These are phyloP conservation scores for Fusarium sp. DNA, from an alignment of 2,329 filamentous ascomycete species.

Conservation along the genomic window DNA sequence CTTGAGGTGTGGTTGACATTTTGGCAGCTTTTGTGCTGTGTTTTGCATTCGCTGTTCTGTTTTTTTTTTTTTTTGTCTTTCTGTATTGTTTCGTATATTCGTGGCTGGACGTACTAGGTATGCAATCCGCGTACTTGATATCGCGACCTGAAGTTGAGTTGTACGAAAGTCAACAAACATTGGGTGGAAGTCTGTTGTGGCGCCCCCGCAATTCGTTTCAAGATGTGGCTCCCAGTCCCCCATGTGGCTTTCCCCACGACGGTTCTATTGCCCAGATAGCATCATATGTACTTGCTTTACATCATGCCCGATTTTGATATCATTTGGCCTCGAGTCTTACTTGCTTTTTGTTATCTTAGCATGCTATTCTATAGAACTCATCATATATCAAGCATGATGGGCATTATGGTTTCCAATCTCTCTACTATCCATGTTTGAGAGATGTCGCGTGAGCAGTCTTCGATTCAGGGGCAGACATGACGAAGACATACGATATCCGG, in stretches of 20 bases:
- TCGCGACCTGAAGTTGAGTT: conserved; percentile 10
- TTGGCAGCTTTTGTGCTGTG: not conserved
- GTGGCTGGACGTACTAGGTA: not conserved
- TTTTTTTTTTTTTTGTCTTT: not conserved
- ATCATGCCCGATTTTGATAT: not conserved
- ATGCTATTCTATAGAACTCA: not conserved
- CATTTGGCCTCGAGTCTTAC: no score
- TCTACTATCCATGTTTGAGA: not conserved
- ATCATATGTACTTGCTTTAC: not conserved
- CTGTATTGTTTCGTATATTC: not conserved
- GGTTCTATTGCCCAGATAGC: not conserved
- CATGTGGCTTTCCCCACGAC: conserved; percentile 18
- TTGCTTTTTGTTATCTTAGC: not conserved
- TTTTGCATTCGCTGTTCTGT: not conserved
- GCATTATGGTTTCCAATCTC: not conserved
- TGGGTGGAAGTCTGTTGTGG: conserved; percentile 15
- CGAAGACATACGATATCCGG: not conserved
- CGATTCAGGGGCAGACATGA: not conserved
- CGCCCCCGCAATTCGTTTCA: conserved; percentile 12
- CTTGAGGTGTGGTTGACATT: conserved; percentile 44
- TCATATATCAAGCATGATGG: not conserved
- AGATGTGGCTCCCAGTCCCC: conserved; percentile 13
- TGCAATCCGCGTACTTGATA: not conserved
- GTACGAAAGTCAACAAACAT: conserved; percentile 32
- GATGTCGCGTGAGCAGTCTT: conserved; percentile 8